A percentile compares a stretch with the other conserved stretches of the same genome.
phyloP scores from a whole-genome alignment of 2,329 filamentous ascomycete genomes.

The Phyllosticta paracitricarpa region DNA sequence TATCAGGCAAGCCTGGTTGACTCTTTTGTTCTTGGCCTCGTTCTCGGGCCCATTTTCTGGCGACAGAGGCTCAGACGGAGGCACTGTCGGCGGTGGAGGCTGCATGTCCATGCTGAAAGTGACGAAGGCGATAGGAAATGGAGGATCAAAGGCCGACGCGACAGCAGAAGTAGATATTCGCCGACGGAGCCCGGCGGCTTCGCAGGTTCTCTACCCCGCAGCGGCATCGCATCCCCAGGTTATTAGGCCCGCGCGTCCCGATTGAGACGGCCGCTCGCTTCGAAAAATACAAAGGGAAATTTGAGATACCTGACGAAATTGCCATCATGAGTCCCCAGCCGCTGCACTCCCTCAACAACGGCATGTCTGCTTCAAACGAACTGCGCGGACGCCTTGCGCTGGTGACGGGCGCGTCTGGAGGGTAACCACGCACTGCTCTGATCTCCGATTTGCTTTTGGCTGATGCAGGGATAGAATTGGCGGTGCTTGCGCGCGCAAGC shows the following conservation, averaged over 20 bases:
- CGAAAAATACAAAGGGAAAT: neutral
- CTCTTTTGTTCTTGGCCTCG: slow-evolving; percentile 17
- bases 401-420: slow-evolving; percentile 52
- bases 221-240: neutral
- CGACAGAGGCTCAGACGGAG: slow-evolving; percentile 3
- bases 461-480: slow-evolving; percentile 41
- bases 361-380: slow-evolving; percentile 20
- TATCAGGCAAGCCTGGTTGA: slow-evolving; percentile 22
- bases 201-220: slow-evolving; percentile 5
- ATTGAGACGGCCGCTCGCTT: neutral
- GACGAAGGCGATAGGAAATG: slow-evolving; percentile 3
- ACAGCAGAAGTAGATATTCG: slow-evolving; percentile 1
- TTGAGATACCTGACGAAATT: neutral
- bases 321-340: neutral
- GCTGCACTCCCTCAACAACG: neutral
- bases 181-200: slow-evolving; percentile 5
- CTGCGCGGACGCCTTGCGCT: slow-evolving; percentile 46
- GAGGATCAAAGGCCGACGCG: slow-evolving; percentile 6
- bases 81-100: slow-evolving; percentile 5
- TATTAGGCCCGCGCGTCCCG: neutral
- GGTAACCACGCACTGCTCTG: slow-evolving; percentile 32
- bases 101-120: slow-evolving; percentile 4
- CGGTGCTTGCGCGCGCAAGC: slow-evolving; percentile 45
- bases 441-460: neutral
- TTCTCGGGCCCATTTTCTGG: slow-evolving; percentile 12